Percentiles rank a stretch among this genome's conserved stretches.
phyloP scores from a whole-genome alignment of 1,284 basidiomycete genomes.

The Amylostereum areolatum region DNA sequence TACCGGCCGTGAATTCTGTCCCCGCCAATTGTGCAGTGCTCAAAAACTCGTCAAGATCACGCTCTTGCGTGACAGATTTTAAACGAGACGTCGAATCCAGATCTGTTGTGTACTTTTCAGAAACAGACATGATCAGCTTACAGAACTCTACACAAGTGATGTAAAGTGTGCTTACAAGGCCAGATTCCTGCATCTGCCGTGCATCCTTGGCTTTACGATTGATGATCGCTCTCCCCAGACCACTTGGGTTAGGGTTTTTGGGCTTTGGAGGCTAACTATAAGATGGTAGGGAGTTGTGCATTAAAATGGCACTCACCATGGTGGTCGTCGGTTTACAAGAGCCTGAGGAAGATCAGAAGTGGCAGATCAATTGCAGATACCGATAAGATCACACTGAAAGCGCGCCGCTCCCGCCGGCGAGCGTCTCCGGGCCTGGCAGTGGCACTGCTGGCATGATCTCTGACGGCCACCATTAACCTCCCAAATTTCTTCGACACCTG shows the following conservation, averaged over 20 bases:
- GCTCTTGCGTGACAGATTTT: conserved; percentile 93
- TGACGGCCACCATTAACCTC: no score
- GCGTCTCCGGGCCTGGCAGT: no score
- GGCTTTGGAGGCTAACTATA: conserved; percentile 36
- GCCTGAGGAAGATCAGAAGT: no score
- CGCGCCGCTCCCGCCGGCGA: no score
- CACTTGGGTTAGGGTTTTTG: conserved; percentile 61
- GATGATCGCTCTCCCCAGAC: conserved; percentile 87
- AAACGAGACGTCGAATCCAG: conserved; percentile 66
- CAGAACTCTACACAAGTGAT: background rate
- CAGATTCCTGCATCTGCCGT: conserved; percentile 62
- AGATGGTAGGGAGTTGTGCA: background rate
- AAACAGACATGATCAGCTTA: conserved; percentile 5
- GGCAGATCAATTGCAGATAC: no score
- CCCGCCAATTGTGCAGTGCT: conserved; percentile 94
- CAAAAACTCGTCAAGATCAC: conserved; percentile 94
- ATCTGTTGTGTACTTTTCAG: conserved; percentile 72
- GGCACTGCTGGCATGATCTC: no score
- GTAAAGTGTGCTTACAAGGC: conserved; percentile 50
- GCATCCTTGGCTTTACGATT: conserved; percentile 85
- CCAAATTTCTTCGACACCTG: no score
- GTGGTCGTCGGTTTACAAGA: no score
- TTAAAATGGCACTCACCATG: no score
- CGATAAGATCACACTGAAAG: no score
- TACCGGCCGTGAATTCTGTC: conserved; percentile 95